Percentiles rank a stretch among this genome's conserved stretches.
phyloP scores from a whole-genome alignment of 352 stramenopile genomes.

The Globisporangium polare region DNA sequence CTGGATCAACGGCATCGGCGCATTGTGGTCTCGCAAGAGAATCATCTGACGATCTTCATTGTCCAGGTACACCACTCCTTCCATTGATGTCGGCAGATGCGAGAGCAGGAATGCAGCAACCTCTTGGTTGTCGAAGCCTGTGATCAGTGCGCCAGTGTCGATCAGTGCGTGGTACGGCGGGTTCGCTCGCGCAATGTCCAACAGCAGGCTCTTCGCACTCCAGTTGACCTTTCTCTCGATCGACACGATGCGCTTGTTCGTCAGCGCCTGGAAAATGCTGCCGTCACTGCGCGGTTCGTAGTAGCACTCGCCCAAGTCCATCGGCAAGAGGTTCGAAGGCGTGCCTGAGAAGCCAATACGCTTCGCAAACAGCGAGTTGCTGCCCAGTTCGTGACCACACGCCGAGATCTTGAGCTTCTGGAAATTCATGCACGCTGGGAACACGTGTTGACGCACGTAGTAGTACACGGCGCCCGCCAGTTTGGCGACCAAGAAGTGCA shows the following conservation, averaged over 20 bases:
- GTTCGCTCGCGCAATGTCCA: conserved; percentile 72
- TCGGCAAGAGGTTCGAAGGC: conserved; percentile 97
- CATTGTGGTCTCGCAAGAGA: conserved; percentile 93
- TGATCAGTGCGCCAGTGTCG: conserved; percentile 91
- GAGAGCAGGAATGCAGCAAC: conserved; percentile 81
- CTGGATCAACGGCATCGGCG: conserved; percentile 91
- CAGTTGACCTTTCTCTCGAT: conserved; percentile 84
- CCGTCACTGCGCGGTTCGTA: conserved; percentile 98
- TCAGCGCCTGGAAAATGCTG: conserved; percentile 97
- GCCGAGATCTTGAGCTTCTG: conserved; percentile 98
- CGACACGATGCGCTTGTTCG: conserved; percentile 88
- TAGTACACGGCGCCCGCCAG: conserved; percentile 96
- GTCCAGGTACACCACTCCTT: conserved; percentile 92
- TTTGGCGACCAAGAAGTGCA: conserved; percentile 94
- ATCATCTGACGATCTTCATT: conserved; percentile 89
- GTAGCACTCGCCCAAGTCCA: conserved; percentile 97
- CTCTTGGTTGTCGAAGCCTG: conserved; percentile 87
- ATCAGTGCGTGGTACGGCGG: conserved; percentile 87
- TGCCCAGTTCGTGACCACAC: conserved; percentile 98
- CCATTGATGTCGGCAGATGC: conserved; percentile 70
- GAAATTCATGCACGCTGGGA: conserved; percentile 99
- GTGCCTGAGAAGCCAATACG: conserved; percentile 99
- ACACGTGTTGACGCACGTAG: conserved; percentile 97
- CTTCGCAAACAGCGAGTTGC: conserved; percentile 96
- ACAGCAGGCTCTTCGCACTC: conserved; percentile 63